Evolutionary conservation across 2,329 filamentous ascomycete genomes (phyloP), one percentile per base, ranked within the genome.

Genomic region (Rhynchosporium graminicola): DNA sequence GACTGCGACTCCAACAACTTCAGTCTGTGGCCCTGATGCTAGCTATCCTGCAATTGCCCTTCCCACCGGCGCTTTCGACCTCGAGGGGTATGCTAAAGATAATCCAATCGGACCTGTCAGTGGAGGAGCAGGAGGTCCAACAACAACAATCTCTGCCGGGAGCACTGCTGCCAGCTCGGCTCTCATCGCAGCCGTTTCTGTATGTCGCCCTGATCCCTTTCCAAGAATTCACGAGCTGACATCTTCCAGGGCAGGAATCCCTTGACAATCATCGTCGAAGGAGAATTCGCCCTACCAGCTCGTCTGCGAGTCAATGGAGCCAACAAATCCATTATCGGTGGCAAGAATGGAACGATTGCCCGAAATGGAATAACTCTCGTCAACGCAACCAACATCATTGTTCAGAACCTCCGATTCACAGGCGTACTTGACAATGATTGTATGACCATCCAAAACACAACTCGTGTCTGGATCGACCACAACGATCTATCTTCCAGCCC

Each of bases 371-470:
- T 59, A 26, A 52, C 47, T 2, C 46, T 59, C 8, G 38, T 48
- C 20, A 46, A 58, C n/a, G 56, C 46, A 9, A 46, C 33, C 5
- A 59, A 59, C 26, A 48, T 59, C 40, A 59, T 59, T 9, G 47
- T 59, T 13, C 57, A 45, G 38, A 59, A 59, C 6, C 6, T 52
- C n/a, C 36, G 47, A 51, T 43, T 59, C 47, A 48, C 47, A n/a
- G 57, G 57, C 15, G 57, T 59, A 9, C 47, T 59, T 45, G 57
- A 59, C 40, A 59, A 59, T 10, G 57, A 59, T 48, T 59, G 57
- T 15, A 52, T 59, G 31, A 59, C 57, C 5, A 59, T 59, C 47
- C 57, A 59, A 36, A 59, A 59, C 40, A 50, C 57, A 9, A 59
- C 57, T 3, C 46, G 57, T 26, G 57, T 59, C 47, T 59, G 57